Base-by-base conservation (phyloP, 1,284 basidiomycete genomes). In the Ceratobasidium sp. region DNA sequence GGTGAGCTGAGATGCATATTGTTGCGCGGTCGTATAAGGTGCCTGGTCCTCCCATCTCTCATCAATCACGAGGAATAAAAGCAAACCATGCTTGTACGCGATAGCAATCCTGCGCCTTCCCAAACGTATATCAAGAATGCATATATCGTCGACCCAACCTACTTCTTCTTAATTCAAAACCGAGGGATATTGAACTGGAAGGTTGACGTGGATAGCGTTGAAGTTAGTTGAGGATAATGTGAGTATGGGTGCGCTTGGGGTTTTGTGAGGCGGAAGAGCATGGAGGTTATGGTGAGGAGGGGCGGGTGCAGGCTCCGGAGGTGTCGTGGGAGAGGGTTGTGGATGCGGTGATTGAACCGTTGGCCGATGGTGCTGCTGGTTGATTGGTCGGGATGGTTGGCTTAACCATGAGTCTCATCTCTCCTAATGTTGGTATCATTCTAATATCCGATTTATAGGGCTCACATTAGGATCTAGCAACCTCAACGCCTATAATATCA, bases 1-100 rank as follows among this genome's bases (percentile, higher is more conserved):
- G 33, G 33, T 33, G 33, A 33, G 4, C 33, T 33, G n/a, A n/a
- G n/a, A n/a, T n/a, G n/a, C n/a, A n/a, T n/a, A 65, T 74, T 52
- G 71, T 74, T 54, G 71, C 71, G 12, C 65, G 71, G 71, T 48
- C 65, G 42, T 74, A 74, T 48, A 74, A n/a, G n/a, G n/a, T n/a
- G n/a, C n/a, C n/a, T n/a, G n/a, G n/a, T n/a, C n/a, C n/a, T 33
- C 33, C 33, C 33, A 33, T 4, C 4, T 33, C 33, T 33, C 33
- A 33, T 33, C 33, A 33, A 4, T 33, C 33, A 33, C 33, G 33
- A 4, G 33, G 33, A 33, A 4, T 33, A 33, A 33, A 33, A 33
- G 33, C 33, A 2, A 33, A 33, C 33, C 33, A 4, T 33, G 33
- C 33, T 33, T 38, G 57, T 7, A 70, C 44, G 26, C 6, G 33